phyloP scores from a whole-genome alignment of 2,329 filamentous ascomycete genomes.

The Chalaropsis thielavioides region DNA sequence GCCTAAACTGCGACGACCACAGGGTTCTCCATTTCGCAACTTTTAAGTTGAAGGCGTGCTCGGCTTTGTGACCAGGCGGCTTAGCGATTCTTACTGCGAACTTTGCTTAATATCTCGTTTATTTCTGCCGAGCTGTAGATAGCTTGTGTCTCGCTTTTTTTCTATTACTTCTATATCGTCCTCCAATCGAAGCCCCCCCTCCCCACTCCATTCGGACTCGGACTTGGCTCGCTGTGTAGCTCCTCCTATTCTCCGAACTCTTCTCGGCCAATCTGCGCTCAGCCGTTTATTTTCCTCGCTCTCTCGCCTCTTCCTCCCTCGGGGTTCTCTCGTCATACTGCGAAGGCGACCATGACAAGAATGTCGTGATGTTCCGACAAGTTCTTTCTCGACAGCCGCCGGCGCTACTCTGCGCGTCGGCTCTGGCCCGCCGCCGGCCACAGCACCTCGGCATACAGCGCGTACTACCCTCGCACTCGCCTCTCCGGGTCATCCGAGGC shows the following conservation, averaged over 20 bases:
- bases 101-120: not conserved
- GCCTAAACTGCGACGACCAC: not conserved
- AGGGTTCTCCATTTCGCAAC: constrained; percentile 3
- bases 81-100: not conserved
- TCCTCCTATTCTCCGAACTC: not conserved
- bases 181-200: not conserved
- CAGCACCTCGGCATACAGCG: constrained; percentile 8
- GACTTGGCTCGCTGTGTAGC: constrained; percentile 13
- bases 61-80: not conserved
- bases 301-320: not conserved
- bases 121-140: not conserved
- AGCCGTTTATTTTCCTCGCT: not conserved
- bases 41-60: not conserved
- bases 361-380: constrained; percentile 14
- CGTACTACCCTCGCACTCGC: constrained; percentile 2
- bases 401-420: constrained; percentile 6
- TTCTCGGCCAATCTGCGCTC: not conserved
- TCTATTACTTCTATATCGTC: not conserved
- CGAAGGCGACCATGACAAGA: not conserved
- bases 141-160: not conserved
- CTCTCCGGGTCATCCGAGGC: constrained; percentile 11
- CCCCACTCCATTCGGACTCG: constrained; percentile 2
- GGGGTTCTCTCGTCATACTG: not conserved
- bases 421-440: constrained; percentile 8
- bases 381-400: constrained; percentile 13